Evolutionary conservation across 306 rosid genomes (phyloP).

Genomic region (Canavalia ensiformis): DNA sequence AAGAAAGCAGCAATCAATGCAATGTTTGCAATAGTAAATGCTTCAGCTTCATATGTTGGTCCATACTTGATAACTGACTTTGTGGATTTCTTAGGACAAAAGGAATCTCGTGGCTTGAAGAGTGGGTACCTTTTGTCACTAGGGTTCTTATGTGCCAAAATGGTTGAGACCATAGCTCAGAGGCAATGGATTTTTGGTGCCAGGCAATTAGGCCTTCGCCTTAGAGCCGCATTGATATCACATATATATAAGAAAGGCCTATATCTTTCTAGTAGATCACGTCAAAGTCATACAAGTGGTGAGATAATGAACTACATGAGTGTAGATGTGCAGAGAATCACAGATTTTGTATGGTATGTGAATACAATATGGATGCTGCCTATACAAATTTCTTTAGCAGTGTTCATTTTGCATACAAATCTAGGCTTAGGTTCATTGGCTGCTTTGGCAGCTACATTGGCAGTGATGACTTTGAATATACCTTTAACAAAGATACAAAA

Average conservation of each 20-base stretch:
- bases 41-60: constrained; percentile 91
- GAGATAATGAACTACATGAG: constrained; percentile 97
- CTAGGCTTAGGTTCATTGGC: constrained; percentile 82
- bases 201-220: constrained; percentile 89
- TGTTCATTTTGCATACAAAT: constrained; percentile 75
- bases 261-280: constrained; percentile 69
- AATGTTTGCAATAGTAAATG: constrained; percentile 68
- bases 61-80: constrained; percentile 92
- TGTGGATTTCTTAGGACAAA: constrained; percentile 69
- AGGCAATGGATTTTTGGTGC: constrained; percentile 99
- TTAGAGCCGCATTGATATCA: constrained; percentile 82
- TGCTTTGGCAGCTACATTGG: constrained; percentile 76
- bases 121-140: constrained; percentile 80
- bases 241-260: constrained; percentile 85
- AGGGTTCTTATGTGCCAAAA: constrained; percentile 77
- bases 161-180: constrained; percentile 81
- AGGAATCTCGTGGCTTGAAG: constrained; percentile 60
- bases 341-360: constrained; percentile 85
- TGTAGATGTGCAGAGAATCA: constrained; percentile 93
- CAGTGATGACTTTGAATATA: constrained; percentile 80
- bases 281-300: constrained; percentile 84
- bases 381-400: constrained; percentile 83
- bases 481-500: constrained; percentile 85
- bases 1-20: constrained; percentile 87
- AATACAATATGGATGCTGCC: constrained; percentile 95